phyloP scores from a whole-genome alignment of 2,329 filamentous ascomycete genomes.

The Sphaerostilbella broomeana region DNA sequence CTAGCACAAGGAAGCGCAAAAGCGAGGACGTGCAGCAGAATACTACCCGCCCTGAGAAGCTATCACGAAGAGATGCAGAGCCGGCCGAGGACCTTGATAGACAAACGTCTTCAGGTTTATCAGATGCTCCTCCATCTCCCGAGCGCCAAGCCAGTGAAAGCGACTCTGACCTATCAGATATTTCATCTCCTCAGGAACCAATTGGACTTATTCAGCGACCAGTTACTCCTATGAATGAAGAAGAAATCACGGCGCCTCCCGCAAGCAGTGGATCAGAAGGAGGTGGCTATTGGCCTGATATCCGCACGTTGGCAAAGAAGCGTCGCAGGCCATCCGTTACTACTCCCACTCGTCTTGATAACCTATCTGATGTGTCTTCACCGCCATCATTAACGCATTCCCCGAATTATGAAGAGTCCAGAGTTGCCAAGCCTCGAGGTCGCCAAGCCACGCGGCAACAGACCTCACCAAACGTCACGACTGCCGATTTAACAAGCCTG shows the following conservation, averaged over 20 bases:
- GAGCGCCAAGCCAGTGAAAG: conserved; percentile 22
- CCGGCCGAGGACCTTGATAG: conserved; percentile 17
- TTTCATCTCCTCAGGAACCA: conserved; percentile 30
- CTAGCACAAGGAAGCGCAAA: conserved; percentile 49
- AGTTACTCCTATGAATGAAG: conserved; percentile 39
- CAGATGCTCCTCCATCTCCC: conserved; percentile 27
- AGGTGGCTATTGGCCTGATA: conserved; percentile 45
- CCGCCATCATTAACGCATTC: conserved; percentile 62
- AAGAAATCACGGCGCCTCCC: conserved; percentile 49
- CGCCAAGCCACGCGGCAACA: conserved; percentile 25
- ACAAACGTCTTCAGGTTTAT: conserved; percentile 25
- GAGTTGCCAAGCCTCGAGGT: conserved; percentile 24
- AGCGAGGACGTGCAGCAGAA: conserved; percentile 39
- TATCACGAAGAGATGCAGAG: conserved; percentile 23
- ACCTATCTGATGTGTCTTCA: conserved; percentile 52
- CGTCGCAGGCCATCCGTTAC: conserved; percentile 33
- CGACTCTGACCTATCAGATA: conserved; percentile 33
- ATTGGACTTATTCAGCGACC: conserved; percentile 24
- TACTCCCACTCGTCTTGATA: conserved; percentile 33
- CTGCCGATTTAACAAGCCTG: conserved; percentile 47
- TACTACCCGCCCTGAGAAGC: conserved; percentile 32
- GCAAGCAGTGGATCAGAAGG: conserved; percentile 45
- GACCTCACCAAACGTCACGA: conserved; percentile 40
- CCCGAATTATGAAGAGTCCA: conserved; percentile 42
- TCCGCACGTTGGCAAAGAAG: conserved; percentile 43